Conservation (phyloP, 2,329 filamentous ascomycete genomes). For the Penicillium corylophilum region DNA sequence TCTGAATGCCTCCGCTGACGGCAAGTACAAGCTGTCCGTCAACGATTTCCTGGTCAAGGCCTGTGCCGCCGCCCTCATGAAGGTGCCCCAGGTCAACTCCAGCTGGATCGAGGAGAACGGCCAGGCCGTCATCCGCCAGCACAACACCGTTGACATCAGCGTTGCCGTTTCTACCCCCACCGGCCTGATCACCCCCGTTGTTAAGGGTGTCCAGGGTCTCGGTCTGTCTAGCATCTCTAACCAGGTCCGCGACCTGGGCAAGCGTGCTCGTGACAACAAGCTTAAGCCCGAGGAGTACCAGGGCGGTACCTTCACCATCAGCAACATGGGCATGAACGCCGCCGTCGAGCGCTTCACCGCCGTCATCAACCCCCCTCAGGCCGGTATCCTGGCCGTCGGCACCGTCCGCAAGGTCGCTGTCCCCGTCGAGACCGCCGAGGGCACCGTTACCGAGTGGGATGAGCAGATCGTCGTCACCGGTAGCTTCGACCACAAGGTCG, state of each 20-base stretch:
- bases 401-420: conserved; percentile 94
- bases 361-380: conserved; percentile 98
- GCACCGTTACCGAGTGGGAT: conserved; percentile 81
- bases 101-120: conserved; percentile 83
- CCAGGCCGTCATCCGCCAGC: conserved; percentile 78
- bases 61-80: conserved; percentile 80
- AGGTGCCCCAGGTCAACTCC: conserved; percentile 94
- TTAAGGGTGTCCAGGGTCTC: conserved; percentile 81
- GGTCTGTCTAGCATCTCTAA: conserved; percentile 85
- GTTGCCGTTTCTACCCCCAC: conserved; percentile 91
- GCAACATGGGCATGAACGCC: conserved; percentile 99
- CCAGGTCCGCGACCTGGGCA: conserved; percentile 93
- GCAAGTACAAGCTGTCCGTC: conserved; percentile 98
- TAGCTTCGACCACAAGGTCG: conserved; percentile 98
- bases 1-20: conserved; percentile 82
- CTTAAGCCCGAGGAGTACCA: conserved; percentile 99
- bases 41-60: conserved; percentile 99
- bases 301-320: conserved; percentile 98
- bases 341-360: conserved; percentile 97
- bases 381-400: conserved; percentile 90
- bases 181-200: conserved; percentile 96
- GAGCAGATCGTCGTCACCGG: conserved; percentile 94
- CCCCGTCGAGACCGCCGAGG: conserved; percentile 80
- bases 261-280: conserved; percentile 94
- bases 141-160: conserved; percentile 89